Base-by-base conservation (phyloP, 2,329 filamentous ascomycete genomes). In the Pseudogymnoascus sp. region DNA sequence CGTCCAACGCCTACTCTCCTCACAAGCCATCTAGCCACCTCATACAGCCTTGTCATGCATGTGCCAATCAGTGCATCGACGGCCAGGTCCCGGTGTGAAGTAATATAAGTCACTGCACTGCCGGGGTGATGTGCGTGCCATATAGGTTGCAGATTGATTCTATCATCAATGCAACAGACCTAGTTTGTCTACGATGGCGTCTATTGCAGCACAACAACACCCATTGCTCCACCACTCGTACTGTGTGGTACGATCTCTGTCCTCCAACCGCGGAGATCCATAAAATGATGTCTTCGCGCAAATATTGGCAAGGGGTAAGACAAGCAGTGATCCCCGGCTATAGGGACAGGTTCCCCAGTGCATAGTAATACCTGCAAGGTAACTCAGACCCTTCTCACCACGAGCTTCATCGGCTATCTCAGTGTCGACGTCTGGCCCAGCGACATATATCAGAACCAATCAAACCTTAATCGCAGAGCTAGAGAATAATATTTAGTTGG, bases 241-340 rank as follows among this genome's bases (percentile, higher is more conserved):
- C 28, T 55, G 28, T 8, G 14, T 33, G 28, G 25, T 19, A 55
- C 49, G 49, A 33, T 33, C 49, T 33, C 49, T 55, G 49, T 55
- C 2, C 23, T n/a, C 49, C 49, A 55, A 33, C 49, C 28, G 49
- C 28, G n/a, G 22, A 25, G 45, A 14, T 19, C 45, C 45, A 55
- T 9, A 33, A 55, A 55, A 55, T 33, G 49, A 19, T 19, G 49
- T 14, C 49, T 22, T 55, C 12, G n/a, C 28, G 28, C 28, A 22
- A 55, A 33, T 55, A 55, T 55, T 55, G 49, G 49, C 28, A 55
- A 55, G 28, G 49, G 49, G 49, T 55, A 55, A 33, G 25, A 33
- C 49, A 55, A 19, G 49, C 9, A 19, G 49, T 55, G 28, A 33
- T 55, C 28, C 49, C 28, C 49, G 28, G 49, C 49, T 33, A 5